These are phyloP conservation scores for Solanum chacoense DNA, from an alignment of 305 asterid genomes.

Conservation along the genomic window DNA sequence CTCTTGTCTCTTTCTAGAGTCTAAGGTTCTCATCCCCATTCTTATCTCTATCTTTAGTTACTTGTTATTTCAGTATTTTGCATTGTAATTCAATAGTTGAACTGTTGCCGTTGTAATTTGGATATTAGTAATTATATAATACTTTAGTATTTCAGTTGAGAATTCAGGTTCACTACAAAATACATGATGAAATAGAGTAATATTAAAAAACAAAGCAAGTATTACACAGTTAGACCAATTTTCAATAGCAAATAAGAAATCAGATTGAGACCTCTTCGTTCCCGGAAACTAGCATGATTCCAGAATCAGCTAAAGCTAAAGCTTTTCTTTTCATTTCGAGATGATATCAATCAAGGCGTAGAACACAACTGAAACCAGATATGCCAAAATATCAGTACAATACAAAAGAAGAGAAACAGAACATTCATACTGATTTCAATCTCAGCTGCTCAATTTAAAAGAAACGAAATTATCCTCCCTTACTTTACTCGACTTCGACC, in stretches of 20 bases:
- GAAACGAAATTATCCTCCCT: not conserved
- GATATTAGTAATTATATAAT: not conserved
- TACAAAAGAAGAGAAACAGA: not conserved
- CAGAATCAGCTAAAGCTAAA: not conserved
- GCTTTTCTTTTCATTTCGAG: not conserved
- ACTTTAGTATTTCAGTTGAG: not conserved
- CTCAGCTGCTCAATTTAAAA: not conserved
- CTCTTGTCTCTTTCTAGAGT: not conserved
- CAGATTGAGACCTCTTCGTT: constrained; percentile 8
- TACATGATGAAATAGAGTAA: constrained; percentile 12
- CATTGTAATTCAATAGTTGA: not conserved
- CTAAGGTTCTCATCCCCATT: not conserved
- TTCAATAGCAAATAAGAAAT: not conserved
- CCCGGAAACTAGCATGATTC: constrained; percentile 1
- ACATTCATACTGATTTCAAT: not conserved
- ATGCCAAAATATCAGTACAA: not conserved
- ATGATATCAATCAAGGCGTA: not conserved
- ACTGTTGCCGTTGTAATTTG: not conserved
- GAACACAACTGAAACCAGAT: not conserved
- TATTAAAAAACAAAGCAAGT: not conserved
- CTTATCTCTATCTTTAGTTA: not conserved
- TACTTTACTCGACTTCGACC: not conserved
- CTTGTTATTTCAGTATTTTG: not conserved
- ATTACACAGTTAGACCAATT: constrained; percentile 1
- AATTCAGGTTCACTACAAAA: not conserved